A percentile compares a stretch with the other conserved stretches of the same genome.
Conservation (phyloP, 139 green algal species). For the Chlorella sp. region DNA sequence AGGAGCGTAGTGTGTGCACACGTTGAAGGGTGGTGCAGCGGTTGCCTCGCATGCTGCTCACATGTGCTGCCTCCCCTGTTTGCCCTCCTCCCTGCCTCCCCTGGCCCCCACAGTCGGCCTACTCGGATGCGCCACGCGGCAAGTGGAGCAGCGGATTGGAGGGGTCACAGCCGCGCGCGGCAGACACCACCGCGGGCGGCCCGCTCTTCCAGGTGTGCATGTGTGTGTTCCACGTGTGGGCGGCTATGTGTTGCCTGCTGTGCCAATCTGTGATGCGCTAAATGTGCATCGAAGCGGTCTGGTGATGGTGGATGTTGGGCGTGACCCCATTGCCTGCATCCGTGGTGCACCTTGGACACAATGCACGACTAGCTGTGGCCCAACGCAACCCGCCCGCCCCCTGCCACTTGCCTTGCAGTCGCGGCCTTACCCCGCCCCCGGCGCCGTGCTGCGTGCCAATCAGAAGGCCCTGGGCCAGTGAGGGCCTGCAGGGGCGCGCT, state of each 20-base stretch:
- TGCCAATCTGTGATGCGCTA: not conserved
- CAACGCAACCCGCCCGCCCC: not conserved
- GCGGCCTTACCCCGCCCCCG: constrained; percentile 78
- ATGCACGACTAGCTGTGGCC: no score
- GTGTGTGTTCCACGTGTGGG: not conserved
- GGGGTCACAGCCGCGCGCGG: constrained; percentile 72
- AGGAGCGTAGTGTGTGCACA: not conserved
- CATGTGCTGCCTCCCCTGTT: not conserved
- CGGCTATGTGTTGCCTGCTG: not conserved
- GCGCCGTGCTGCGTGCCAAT: constrained; percentile 72
- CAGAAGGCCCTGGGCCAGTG: constrained; percentile 51
- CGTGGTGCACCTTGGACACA: no score
- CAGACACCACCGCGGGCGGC: constrained; percentile 81
- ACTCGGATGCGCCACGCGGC: constrained; percentile 74
- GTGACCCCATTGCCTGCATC: no score
- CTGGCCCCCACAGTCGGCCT: constrained; percentile 60
- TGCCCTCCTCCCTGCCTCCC: not conserved
- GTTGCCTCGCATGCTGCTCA: not conserved
- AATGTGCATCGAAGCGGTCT: not conserved
- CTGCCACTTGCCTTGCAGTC: not conserved
- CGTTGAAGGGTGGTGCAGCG: no score
- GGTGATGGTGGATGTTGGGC: no score
- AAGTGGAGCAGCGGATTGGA: constrained; percentile 65
- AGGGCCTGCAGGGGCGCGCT: no score
- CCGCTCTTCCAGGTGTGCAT: constrained; percentile 77